Evolutionary conservation across 345 rosid species (phyloP), one percentile per base, ranked within the genome.

Genomic region (Syzygium jambos): DNA sequence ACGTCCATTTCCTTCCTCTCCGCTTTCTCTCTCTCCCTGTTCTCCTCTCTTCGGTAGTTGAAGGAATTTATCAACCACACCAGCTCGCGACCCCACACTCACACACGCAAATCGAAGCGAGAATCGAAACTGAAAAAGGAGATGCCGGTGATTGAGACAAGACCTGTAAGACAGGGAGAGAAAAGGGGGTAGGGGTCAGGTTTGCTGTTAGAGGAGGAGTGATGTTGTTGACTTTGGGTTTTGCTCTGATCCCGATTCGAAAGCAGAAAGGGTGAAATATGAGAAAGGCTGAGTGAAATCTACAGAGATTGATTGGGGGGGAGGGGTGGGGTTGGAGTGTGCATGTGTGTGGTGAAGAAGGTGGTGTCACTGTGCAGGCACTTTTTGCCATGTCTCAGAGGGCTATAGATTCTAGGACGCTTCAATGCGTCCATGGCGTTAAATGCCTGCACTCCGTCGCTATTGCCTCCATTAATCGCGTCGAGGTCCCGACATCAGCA

Each of bases 1-100:
- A 59, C 91, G 11, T 89, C 93, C 94, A 91, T 92, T 41, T 61
- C 85, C 53, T 68, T 38, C 27, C 49, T 21, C 14, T 1, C 14
- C 21, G 1, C 19, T n/a, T 9, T 7, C 77, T 63, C 68, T 25
- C 65, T 12, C 77, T 30, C 11, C 5, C 27, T 57, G 46, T 9
- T 19, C 49, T 73, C 23, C 78, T 68, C 80, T 68, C 13, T 21
- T 11, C 27, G 82, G 82, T 38, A 19, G 82, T 73, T 73, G 82
- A 73, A 19, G 82, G 80, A 29, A 73, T 73, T 73, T 73, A 73
- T 73, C 49, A 73, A 38, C 82, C 49, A 11, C 82, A 21, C 82
- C 82, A 19, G 14, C 21, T 49, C 82, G 0, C 49, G 41, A 73
- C 82, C 27, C 19, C 49, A 38, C 82, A 4, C 49, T 73, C 27